phyloP scores from a whole-genome alignment of 2,329 filamentous ascomycete species.

The Aspergillus ochraceoroseus region DNA sequence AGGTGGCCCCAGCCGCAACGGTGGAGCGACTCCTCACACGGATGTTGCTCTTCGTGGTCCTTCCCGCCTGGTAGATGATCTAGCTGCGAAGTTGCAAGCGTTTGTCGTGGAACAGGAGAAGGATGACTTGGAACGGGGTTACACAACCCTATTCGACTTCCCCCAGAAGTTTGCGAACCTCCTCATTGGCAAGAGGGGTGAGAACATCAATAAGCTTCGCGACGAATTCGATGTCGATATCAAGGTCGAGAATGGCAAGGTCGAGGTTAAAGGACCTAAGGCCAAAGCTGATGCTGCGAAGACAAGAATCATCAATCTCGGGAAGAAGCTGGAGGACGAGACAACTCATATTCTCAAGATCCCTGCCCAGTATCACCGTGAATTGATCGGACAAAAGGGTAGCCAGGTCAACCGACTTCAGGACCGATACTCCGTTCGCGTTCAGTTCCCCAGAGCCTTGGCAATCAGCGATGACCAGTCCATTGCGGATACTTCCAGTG shows the following conservation, averaged over 20 bases:
- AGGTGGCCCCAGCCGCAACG: slow-evolving; percentile 27
- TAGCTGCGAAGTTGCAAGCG: slow-evolving; percentile 66
- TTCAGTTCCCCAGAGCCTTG: slow-evolving; percentile 80
- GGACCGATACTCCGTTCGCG: slow-evolving; percentile 85
- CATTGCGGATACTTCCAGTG: slow-evolving; percentile 63
- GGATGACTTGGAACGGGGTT: slow-evolving; percentile 90
- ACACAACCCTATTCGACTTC: slow-evolving; percentile 82
- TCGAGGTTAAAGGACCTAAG: slow-evolving; percentile 92
- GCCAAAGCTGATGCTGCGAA: slow-evolving; percentile 87
- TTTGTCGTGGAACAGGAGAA: slow-evolving; percentile 85
- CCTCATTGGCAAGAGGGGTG: slow-evolving; percentile 62
- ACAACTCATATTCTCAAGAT: slow-evolving; percentile 82
- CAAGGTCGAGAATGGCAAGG: slow-evolving; percentile 87
- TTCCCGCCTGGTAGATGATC: slow-evolving; percentile 62
- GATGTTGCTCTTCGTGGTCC: slow-evolving; percentile 73
- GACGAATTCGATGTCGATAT: slow-evolving; percentile 71
- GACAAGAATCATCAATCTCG: slow-evolving; percentile 71
- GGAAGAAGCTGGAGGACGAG: slow-evolving; percentile 84
- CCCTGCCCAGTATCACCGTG: slow-evolving; percentile 86
- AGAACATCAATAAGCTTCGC: slow-evolving; percentile 64
- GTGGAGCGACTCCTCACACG: slow-evolving; percentile 27
- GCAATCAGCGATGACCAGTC: slow-evolving; percentile 60
- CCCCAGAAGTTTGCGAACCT: slow-evolving; percentile 92
- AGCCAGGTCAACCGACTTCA: slow-evolving; percentile 87
- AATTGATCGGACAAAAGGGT: slow-evolving; percentile 85